Conservation (phyloP, 2,329 filamentous ascomycete species). For the Cytospora mali region DNA sequence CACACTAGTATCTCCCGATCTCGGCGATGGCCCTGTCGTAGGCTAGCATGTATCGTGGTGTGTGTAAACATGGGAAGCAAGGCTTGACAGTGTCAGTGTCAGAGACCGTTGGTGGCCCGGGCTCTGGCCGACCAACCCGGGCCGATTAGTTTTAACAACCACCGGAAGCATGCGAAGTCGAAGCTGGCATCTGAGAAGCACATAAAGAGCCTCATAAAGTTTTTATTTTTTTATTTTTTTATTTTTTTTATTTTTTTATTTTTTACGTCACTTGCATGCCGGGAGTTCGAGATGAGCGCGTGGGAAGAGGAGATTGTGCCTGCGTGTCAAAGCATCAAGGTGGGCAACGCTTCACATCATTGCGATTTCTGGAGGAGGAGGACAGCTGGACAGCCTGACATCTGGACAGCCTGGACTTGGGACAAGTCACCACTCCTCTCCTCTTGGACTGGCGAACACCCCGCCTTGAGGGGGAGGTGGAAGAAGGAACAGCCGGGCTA, state of each 20-base stretch:
- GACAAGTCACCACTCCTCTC: slow-evolving; percentile 1
- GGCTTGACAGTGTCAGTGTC: not conserved
- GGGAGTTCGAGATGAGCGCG: not conserved
- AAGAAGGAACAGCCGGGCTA: not conserved
- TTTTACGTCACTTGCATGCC: not conserved
- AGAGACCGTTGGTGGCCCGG: not conserved
- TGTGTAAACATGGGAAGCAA: not conserved
- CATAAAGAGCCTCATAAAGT: no score
- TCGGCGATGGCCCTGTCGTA: not conserved
- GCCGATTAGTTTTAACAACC: no score
- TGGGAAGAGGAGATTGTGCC: not conserved
- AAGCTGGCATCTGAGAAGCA: not conserved
- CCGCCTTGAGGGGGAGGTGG: no score
- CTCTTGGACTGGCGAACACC: not conserved
- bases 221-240: not conserved
- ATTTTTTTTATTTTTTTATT: not conserved
- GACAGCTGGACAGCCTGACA: no score
- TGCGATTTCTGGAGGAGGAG: not conserved
- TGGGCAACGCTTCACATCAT: not conserved
- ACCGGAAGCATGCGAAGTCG: not conserved
- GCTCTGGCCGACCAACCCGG: not conserved
- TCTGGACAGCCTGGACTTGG: not conserved
- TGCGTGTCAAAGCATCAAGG: not conserved
- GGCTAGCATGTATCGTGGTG: not conserved
- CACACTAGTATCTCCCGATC: slow-evolving; percentile 3